Evolutionary conservation across 2,329 filamentous ascomycete species (phyloP).

Genomic region (Xylaria sp.): DNA sequence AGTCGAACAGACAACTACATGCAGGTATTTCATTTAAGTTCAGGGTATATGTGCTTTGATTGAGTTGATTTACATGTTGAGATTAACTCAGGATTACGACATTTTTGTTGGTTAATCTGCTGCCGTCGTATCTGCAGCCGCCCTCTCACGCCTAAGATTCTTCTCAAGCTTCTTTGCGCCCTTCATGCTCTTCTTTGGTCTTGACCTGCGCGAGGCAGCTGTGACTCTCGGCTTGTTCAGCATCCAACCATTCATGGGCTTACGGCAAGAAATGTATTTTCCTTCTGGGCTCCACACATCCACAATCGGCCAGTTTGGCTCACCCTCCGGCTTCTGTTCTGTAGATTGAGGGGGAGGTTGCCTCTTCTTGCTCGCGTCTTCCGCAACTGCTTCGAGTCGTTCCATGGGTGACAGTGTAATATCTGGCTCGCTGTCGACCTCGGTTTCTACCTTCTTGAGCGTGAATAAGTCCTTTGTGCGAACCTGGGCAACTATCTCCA

Average conservation of each 20-base stretch:
- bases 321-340: constrained; percentile 35
- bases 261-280: constrained; percentile 74
- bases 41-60: neutral
- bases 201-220: constrained; percentile 58
- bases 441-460: constrained; percentile 36
- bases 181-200: constrained; percentile 78
- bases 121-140: constrained; percentile 1
- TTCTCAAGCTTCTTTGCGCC: constrained; percentile 65
- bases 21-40: neutral
- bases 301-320: constrained; percentile 71
- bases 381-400: constrained; percentile 36
- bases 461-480: constrained; percentile 64
- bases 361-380: constrained; percentile 30
- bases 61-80: constrained; percentile 13
- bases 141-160: constrained; percentile 46
- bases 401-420: constrained; percentile 40
- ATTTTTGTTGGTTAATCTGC: neutral
- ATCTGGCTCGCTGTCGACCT: constrained; percentile 34
- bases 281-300: constrained; percentile 89
- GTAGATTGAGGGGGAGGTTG: neutral
- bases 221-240: constrained; percentile 66
- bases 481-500: constrained; percentile 87
- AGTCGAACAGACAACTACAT: no score
- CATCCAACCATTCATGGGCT: constrained; percentile 77
- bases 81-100: neutral